Conservation (phyloP, 2,329 filamentous ascomycete species). For the Cordyceps sp. region DNA sequence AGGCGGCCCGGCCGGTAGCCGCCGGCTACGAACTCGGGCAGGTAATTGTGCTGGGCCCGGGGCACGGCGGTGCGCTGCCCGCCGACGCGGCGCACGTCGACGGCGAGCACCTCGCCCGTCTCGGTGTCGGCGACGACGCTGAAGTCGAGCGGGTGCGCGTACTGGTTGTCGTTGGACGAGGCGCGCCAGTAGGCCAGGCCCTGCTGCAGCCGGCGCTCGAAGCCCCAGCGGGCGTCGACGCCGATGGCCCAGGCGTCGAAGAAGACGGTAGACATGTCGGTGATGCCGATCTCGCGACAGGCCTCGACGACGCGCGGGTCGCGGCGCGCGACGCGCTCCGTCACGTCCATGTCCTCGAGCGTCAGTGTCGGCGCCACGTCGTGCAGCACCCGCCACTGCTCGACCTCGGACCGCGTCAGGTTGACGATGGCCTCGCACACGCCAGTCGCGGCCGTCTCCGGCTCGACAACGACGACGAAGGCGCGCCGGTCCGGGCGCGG, state of each 20-base stretch:
- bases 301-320: slow-evolving; percentile 64
- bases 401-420: slow-evolving; percentile 20
- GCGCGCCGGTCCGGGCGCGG: slow-evolving; percentile 31
- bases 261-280: slow-evolving; percentile 72
- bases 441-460: slow-evolving; percentile 16
- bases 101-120: slow-evolving; percentile 28
- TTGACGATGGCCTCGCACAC: slow-evolving; percentile 35
- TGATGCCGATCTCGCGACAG: slow-evolving; percentile 57
- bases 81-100: slow-evolving; percentile 23
- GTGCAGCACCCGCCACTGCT: too few relatives aligned
- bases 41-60: slow-evolving; percentile 20
- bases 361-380: too few relatives aligned
- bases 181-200: slow-evolving; percentile 70
- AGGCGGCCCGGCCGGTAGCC: slow-evolving; percentile 18
- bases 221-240: slow-evolving; percentile 64
- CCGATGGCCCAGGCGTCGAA: slow-evolving; percentile 79
- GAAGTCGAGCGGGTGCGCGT: slow-evolving; percentile 38
- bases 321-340: slow-evolving; percentile 50
- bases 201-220: slow-evolving; percentile 55
- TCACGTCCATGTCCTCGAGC: slow-evolving; percentile 65
- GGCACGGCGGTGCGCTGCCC: slow-evolving; percentile 29
- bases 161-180: slow-evolving; percentile 49
- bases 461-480: slow-evolving; percentile 31
- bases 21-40: slow-evolving; percentile 16
- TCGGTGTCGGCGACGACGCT: slow-evolving; percentile 26